Base-by-base conservation (phyloP, 2,329 filamentous ascomycete genomes). In the Arthrobotrys pseudoclavata region DNA sequence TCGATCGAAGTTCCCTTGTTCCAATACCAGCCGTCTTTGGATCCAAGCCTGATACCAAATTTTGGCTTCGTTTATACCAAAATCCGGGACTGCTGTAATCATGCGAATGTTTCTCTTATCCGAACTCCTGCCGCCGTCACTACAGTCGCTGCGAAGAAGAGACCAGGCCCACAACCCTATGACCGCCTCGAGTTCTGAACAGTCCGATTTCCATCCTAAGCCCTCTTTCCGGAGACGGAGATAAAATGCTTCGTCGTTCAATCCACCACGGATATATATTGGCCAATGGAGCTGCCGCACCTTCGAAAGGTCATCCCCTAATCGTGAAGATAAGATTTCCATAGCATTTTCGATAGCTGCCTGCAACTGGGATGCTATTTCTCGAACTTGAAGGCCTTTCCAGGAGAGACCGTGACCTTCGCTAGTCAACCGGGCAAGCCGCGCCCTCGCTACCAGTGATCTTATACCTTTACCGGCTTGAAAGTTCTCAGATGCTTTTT, bases 21-120 rank as follows among this genome's bases (percentile, higher is more conserved):
- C 12, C 10, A 60, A 1, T 9, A 20, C 20, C n/a, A 52, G 29
- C 6, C 55, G n/a, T n/a, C 67, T 45, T 37, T 70, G 67, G 26
- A 70, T 63, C 67, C 67, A 70, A 13, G 55, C 57, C 15, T 62
- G 22, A 20, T 69, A 69, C 67, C 53, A 69, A 0, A 29, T 61
- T 20, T 50, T 68, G 13, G 64, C 20, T 34, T 50, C 47, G n/a
- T 62, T 15, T 31, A 29, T 3, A 57, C 13, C n/a, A 37, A n/a
- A 9, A 20, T 55, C 18, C 4, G 20, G 13, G 20, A 4, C 40
- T n/a, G 29, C 15, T 13, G 26, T n/a, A n/a, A 60, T 60, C 9
- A 60, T 4, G 18, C 53, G 53, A 2, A 22, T 13, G 5, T 20
- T 40, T 4, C 2, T 18, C 29, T 4, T 47, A 18, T 18, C 40